These are phyloP conservation scores for Ilex aquifolium DNA, from an alignment of 257 asterid genomes.

Conservation along the genomic window DNA sequence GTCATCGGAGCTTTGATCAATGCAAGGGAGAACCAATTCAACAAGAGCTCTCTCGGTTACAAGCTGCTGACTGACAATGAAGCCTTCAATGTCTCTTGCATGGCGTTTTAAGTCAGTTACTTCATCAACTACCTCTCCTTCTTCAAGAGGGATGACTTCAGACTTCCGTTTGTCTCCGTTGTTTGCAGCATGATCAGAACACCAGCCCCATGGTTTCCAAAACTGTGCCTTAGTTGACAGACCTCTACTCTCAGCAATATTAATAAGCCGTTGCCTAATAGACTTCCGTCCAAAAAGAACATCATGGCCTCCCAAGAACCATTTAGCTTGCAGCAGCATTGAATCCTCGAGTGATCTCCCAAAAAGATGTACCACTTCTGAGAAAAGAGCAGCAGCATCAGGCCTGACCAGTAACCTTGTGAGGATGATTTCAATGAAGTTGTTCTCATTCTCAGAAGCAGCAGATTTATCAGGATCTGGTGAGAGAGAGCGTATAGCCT, in stretches of 20 bases:
- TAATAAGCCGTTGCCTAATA: slow-evolving; percentile 70
- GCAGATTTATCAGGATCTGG: slow-evolving; percentile 61
- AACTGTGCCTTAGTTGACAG: slow-evolving; percentile 61
- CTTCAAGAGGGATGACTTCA: slow-evolving; percentile 75
- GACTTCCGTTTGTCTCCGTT: slow-evolving; percentile 54
- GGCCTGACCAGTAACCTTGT: slow-evolving; percentile 92
- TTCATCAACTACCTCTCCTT: slow-evolving; percentile 92
- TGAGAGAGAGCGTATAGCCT: slow-evolving; percentile 73
- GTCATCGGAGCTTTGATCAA: slow-evolving; percentile 89
- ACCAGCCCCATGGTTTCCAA: slow-evolving; percentile 99
- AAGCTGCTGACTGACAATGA: slow-evolving; percentile 57
- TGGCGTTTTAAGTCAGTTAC: slow-evolving; percentile 42
- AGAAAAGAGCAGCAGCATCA: slow-evolving; percentile 92
- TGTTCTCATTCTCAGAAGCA: slow-evolving; percentile 85
- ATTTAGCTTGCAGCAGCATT: slow-evolving; percentile 87
- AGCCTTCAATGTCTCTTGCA: slow-evolving; percentile 66
- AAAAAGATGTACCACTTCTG: slow-evolving; percentile 78
- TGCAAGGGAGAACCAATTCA: slow-evolving; percentile 81
- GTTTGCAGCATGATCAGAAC: slow-evolving; percentile 29
- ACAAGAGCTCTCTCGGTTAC: slow-evolving; percentile 85
- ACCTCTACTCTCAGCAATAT: slow-evolving; percentile 70
- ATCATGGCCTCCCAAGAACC: slow-evolving; percentile 86
- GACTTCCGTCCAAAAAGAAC: slow-evolving; percentile 94
- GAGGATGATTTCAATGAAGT: slow-evolving; percentile 76
- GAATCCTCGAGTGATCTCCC: slow-evolving; percentile 95